Evolutionary conservation across 805 yeast species (phyloP).

Genomic region (Pichia sporocuriosa): DNA sequence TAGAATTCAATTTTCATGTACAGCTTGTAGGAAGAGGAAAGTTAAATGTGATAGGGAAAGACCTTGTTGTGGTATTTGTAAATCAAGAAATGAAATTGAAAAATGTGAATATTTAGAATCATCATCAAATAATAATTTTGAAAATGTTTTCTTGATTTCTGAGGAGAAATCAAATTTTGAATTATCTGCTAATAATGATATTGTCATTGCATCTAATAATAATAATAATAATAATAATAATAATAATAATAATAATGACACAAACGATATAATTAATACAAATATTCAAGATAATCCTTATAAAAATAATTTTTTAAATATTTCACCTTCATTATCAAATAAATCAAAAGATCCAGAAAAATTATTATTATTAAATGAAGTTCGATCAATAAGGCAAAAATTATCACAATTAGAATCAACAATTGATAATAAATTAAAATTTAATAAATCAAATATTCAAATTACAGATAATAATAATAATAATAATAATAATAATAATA

Average conservation of each 20-base stretch:
- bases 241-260: too few relatives aligned
- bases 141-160: too few relatives aligned
- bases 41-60: constrained; percentile 2
- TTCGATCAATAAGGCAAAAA: neutral
- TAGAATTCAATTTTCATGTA: neutral
- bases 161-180: too few relatives aligned
- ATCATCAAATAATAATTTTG: too few relatives aligned
- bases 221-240: neutral
- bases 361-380: neutral
- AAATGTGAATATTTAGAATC: neutral
- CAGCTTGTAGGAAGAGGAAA: neutral
- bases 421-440: too few relatives aligned
- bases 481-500: neutral
- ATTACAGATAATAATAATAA: neutral
- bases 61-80: constrained; percentile 1
- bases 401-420: neutral
- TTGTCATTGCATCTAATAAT: too few relatives aligned
- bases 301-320: too few relatives aligned
- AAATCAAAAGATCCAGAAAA: too few relatives aligned
- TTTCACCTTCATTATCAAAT: too few relatives aligned
- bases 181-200: too few relatives aligned
- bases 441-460: too few relatives aligned
- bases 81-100: neutral
- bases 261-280: neutral
- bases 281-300: too few relatives aligned